These are phyloP conservation scores for Monosporozyma aquatica DNA, from an alignment of 805 yeast species.

Conservation along the genomic window DNA sequence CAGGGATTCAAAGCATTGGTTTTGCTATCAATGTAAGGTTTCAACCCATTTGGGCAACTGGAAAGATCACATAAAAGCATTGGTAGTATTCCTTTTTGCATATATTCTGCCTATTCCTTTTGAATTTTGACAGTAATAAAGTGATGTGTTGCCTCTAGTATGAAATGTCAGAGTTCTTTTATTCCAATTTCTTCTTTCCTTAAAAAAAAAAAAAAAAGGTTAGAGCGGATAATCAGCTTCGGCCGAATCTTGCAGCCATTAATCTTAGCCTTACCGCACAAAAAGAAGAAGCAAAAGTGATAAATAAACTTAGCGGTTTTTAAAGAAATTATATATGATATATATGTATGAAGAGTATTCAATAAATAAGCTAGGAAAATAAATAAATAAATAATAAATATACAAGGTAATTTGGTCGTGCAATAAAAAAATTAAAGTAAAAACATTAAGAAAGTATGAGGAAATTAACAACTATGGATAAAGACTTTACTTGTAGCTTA, in stretches of 20 bases:
- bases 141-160: too few relatives aligned
- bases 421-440: neutral
- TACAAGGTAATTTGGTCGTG: neutral
- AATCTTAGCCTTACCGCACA: too few relatives aligned
- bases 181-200: too few relatives aligned
- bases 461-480: neutral
- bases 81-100: neutral
- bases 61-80: neutral
- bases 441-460: neutral
- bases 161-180: too few relatives aligned
- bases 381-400: conserved; percentile 1
- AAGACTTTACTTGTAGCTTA: neutral
- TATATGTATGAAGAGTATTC: too few relatives aligned
- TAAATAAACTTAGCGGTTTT: too few relatives aligned
- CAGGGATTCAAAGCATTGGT: conserved; percentile 32
- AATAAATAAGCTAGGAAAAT: conserved; percentile 1
- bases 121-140: too few relatives aligned
- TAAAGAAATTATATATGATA: too few relatives aligned
- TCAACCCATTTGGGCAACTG: conserved; percentile 11
- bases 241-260: too few relatives aligned
- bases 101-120: neutral
- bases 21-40: conserved; percentile 29
- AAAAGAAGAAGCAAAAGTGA: too few relatives aligned
- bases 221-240: too few relatives aligned
- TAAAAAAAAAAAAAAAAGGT: too few relatives aligned